Base-by-base conservation (phyloP, 2,329 filamentous ascomycete species). In the Tolypocladium tropicale region DNA sequence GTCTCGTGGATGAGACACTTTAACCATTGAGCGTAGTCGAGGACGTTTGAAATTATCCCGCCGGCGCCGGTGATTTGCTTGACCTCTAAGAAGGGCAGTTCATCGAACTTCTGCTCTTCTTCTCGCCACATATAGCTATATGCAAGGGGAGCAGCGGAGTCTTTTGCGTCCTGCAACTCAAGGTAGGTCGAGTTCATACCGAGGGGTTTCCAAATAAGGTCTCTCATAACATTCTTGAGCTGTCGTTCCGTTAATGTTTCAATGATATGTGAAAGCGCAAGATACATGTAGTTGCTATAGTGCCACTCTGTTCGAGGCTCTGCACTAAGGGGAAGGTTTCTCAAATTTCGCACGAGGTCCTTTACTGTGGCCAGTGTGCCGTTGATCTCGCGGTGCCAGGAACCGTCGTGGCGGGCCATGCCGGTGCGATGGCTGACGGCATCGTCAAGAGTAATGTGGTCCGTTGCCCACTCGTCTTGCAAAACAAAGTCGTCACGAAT, bases 21-120 rank as follows among this genome's bases (percentile, higher is more conserved):
- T 3, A 81, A 60, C 80, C 80, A 84, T 60, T 73, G 75, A 2
- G 71, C 64, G 61, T 79, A 82, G 65, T 82, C 79, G 9, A 69
- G 54, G 1, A 77, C 77, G 51, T 72, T 78, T 25, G 74, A 76
- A 25, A 81, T 65, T 49, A 74, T 64, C 12, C 65, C 68, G 1
- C 74, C 75, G 1, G 75, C 74, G 14, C 74, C 75, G 58, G 70
- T 70, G 30, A 67, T 59, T 61, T 68, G 71, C 30, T 56, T 52
- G 6, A 63, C 55, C 5, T 61, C 56, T 34, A 64, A 58, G 14
- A 67, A 60, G 4, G 73, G 63, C 16, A 66, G 61, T 9, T 63
- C 57, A 0, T 60, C 56, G 11, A 70, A 62, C 4, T 60, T 30
- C 0, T 59, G 59, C 1, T 58, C 59, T 1, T 63, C 57, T 2